Evolutionary conservation across 306 rosid species (phyloP), one percentile per base, ranked within the genome.

Genomic region (Gleditsia sinensis): DNA sequence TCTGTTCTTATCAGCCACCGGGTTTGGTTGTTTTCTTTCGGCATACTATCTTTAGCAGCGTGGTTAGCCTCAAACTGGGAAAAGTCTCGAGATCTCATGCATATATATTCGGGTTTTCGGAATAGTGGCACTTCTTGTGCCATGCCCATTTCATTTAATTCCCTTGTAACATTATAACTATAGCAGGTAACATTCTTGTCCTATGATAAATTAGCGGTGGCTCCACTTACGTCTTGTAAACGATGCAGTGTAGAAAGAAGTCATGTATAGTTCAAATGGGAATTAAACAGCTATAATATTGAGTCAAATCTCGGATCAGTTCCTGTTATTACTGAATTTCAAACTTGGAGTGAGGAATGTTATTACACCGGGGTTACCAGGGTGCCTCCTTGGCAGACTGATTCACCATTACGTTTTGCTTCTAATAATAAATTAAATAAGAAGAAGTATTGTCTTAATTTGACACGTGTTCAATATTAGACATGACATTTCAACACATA

Each of bases 31-130:
- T 75, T 82, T 90, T 74, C 83, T 92, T 62, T 70, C 88, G 46
- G 92, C 85, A 28, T 92, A 90, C 86, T 19, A 83, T 83, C 87
- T 51, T 40, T 88, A 73, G 79, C 81, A 72, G 87, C 86, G 49
- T 91, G 97, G 98, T 66, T 85, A 73, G 87, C 78, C 84, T 40
- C 90, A 85, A 77, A 88, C 83, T 63, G 83, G 92, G 70, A 88
- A 85, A 85, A 91, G 84, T 75, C 79, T 89, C 32, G 85, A 89
- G 85, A 89, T 75, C 83, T 89, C 60, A 74, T 64, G 13, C 90
- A 91, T 59, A 83, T 59, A 83, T 88, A 43, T 78, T 86, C 75
- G 34, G 79, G 67, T 43, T 58, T 64, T 84, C 78, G 14, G 77
- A 53, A 51, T 48, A 74, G 64, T 79, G 58, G 83, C 85, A 59